Conservation (phyloP, 2,329 filamentous ascomycete species). For the Pleomassaria siparia region DNA sequence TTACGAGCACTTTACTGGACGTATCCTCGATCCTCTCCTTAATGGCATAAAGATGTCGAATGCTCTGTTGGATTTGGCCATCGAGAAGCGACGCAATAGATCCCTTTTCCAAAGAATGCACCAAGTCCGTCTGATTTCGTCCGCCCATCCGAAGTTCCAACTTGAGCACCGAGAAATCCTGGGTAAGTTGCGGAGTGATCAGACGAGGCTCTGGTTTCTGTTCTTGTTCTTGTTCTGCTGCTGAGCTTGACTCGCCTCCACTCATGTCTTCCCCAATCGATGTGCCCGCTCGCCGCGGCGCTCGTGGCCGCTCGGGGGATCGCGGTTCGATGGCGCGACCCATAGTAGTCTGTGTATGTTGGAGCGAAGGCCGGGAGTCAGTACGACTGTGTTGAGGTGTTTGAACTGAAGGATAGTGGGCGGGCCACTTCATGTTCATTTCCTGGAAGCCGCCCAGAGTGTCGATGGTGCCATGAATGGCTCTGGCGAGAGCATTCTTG, state of each 20-base stretch:
- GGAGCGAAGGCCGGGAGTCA: slow-evolving; percentile 62
- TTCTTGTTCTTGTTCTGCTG: slow-evolving; percentile 64
- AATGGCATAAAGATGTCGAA: slow-evolving; percentile 83
- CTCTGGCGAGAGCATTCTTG: slow-evolving; percentile 79
- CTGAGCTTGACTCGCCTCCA: slow-evolving; percentile 71
- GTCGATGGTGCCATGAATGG: slow-evolving; percentile 84
- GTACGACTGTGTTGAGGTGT: slow-evolving; percentile 43
- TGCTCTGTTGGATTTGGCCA: slow-evolving; percentile 90
- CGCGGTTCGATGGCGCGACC: slow-evolving; percentile 49
- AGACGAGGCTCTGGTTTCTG: slow-evolving; percentile 72
- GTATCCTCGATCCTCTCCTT: slow-evolving; percentile 96
- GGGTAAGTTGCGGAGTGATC: slow-evolving; percentile 87
- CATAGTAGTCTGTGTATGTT: slow-evolving; percentile 64
- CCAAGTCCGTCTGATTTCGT: slow-evolving; percentile 82
- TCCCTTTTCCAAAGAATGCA: slow-evolving; percentile 89
- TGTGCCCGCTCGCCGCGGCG: slow-evolving; percentile 71
- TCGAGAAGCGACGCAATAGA: slow-evolving; percentile 90
- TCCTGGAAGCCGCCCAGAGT: slow-evolving; percentile 80
- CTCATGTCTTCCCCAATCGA: slow-evolving; percentile 61
- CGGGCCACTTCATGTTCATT: slow-evolving; percentile 90
- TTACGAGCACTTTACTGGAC: slow-evolving; percentile 93
- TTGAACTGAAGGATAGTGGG: slow-evolving; percentile 87
- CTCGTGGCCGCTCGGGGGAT: slow-evolving; percentile 51
- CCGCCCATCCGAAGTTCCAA: slow-evolving; percentile 89
- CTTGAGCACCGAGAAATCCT: slow-evolving; percentile 95